Evolutionary conservation across 1,139 yeast genomes (phyloP).

Genomic region (Nakaseomyces uthaithaninus): DNA sequence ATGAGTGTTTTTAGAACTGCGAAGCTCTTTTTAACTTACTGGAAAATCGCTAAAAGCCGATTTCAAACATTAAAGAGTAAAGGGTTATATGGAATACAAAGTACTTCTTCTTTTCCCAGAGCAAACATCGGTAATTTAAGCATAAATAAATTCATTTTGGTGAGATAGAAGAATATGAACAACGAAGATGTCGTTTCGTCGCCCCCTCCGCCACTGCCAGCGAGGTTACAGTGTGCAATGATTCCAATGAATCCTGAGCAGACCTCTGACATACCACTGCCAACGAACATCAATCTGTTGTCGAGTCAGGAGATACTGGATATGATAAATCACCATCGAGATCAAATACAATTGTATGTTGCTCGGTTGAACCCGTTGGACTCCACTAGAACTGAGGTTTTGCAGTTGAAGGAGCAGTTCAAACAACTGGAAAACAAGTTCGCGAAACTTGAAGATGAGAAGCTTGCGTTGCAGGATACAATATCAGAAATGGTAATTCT

Average conservation of each 20-base stretch:
- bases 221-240: constrained; percentile 3
- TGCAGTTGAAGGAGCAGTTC: constrained; percentile 12
- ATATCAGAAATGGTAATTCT: constrained; percentile 17
- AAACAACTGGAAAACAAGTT: constrained; percentile 16
- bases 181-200: neutral
- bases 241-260: neutral
- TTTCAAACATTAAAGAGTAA: no score
- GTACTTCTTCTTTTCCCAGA: no score
- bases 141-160: neutral
- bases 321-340: constrained; percentile 15
- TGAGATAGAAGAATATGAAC: neutral
- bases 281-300: constrained; percentile 22
- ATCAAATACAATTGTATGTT: constrained; percentile 20
- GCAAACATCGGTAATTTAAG: no score
- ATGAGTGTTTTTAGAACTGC: no score
- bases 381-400: constrained; percentile 11
- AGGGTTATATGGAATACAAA: no score
- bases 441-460: constrained; percentile 15
- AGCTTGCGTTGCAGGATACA: constrained; percentile 12
- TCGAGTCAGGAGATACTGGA: constrained; percentile 21
- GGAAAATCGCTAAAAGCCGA: no score
- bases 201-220: constrained; percentile 1
- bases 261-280: constrained; percentile 14
- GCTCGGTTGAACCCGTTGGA: constrained; percentile 20
- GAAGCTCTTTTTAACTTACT: no score